Base-by-base conservation (phyloP, 805 yeast species). In the Saturnispora quitensis region DNA sequence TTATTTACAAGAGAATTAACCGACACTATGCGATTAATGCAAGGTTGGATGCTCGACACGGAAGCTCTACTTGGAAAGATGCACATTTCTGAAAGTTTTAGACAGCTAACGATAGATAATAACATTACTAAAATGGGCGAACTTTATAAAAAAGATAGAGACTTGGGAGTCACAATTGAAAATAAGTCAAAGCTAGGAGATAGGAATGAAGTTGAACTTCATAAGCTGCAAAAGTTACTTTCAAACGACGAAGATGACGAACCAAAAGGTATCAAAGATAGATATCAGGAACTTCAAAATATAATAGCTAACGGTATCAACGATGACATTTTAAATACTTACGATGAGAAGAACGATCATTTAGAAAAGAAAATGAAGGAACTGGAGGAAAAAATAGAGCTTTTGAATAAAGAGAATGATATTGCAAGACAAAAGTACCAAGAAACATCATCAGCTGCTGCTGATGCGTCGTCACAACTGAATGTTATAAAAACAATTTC, bases 391-490 rank as follows among this genome's bases (percentile, higher is more conserved):
- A 34, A 44, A 12, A 42, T 56, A 8, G 17, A 27, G 7, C 48
- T 58, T 46, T 34, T 62, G 13, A 55, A 59, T 15, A 44, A 47
- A 1, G 50, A 62, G 28, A 73, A 68, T 27, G 64, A 62, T 17
- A 52, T 48, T 4, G 56, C 74, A 28, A 62, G 84, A 53, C 40
- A 54, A 1, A 51, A 63, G n/a, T 79, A 79, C 56, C 83, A 78
- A 60, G 46, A 53, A 4, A 60, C 60, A 7, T 77, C 82, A 0
- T 67, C 78, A 1, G 49, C 55, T n/a, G 81, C 82, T 3, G 79
- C 79, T 0, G 76, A 73, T 38, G 53, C 63, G 45, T 69, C 79
- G 1, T 58, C 62, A 3, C 31, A 40, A 6, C 38, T 69, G 3
- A 61, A 62, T 20, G 40, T 55, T 0, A 40, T 66, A n/a, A 64